Conservation (phyloP, 208 protist genomes). For the Wallacemonas sp. region DNA sequence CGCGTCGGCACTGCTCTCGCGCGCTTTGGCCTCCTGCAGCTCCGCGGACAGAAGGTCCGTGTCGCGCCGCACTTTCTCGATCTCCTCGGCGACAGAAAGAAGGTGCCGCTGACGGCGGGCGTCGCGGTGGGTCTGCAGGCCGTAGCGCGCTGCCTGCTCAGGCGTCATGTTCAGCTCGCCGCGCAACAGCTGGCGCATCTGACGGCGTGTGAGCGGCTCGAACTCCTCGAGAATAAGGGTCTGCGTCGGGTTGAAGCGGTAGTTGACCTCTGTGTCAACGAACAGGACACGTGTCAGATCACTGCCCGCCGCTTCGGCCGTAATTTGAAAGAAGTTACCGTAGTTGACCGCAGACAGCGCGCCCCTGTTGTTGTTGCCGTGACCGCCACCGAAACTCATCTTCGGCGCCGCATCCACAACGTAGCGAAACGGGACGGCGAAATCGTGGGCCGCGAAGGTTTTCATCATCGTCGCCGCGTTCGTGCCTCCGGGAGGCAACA, state of each 20-base stretch:
- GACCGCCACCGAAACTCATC: slow-evolving; percentile 14
- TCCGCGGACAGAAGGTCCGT: slow-evolving; percentile 21
- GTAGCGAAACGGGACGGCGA: slow-evolving; percentile 46
- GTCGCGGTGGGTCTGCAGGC: slow-evolving; percentile 22
- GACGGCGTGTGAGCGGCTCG: slow-evolving; percentile 44
- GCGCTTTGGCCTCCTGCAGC: neutral
- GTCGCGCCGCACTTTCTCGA: slow-evolving; percentile 15
- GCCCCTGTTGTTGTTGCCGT: slow-evolving; percentile 29
- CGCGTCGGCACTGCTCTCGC: neutral
- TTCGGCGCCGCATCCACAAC: slow-evolving; percentile 30
- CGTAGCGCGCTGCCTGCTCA: slow-evolving; percentile 24
- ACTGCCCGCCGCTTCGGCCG: slow-evolving; percentile 33
- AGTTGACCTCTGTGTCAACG: slow-evolving; percentile 84
- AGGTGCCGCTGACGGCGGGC: slow-evolving; percentile 19
- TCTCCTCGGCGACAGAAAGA: slow-evolving; percentile 14
- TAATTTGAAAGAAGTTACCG: slow-evolving; percentile 49
- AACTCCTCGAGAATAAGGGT: slow-evolving; percentile 74
- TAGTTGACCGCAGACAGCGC: slow-evolving; percentile 55
- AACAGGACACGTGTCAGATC: slow-evolving; percentile 63
- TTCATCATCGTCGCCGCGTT: slow-evolving; percentile 31
- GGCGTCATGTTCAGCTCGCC: slow-evolving; percentile 17
- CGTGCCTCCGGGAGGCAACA: slow-evolving; percentile 29
- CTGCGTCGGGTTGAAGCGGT: slow-evolving; percentile 66
- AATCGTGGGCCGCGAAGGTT: slow-evolving; percentile 44
- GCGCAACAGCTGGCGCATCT: slow-evolving; percentile 25